Conservation (phyloP, 176 grass and related monocot genomes). For the Pharus latifolius region DNA sequence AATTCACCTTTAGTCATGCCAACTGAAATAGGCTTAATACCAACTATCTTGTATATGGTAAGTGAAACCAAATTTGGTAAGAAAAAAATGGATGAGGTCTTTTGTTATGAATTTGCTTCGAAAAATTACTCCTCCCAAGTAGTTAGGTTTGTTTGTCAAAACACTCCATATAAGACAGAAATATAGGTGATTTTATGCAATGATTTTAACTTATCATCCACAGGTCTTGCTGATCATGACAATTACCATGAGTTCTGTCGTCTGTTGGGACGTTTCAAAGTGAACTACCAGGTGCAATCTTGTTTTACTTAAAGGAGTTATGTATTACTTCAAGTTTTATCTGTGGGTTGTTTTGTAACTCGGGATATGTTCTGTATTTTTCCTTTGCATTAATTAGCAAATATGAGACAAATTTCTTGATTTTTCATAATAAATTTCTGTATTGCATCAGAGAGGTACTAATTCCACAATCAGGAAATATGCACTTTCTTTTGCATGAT, state of each 20-base stretch:
- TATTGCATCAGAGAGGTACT: neutral
- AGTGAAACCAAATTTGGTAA: conserved; percentile 3
- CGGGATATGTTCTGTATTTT: neutral
- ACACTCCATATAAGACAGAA: neutral
- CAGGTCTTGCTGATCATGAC: conserved; percentile 98
- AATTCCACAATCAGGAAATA: neutral
- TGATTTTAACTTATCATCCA: conserved; percentile 13
- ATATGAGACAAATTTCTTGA: neutral
- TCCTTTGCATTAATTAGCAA: neutral
- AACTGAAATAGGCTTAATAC: neutral
- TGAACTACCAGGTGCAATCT: conserved; percentile 68
- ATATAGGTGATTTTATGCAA: neutral
- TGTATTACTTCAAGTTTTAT: neutral
- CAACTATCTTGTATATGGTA: neutral
- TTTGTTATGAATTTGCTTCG: conserved; percentile 4
- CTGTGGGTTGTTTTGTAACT: conserved; percentile 11
- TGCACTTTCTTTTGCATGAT: neutral
- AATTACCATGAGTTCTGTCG: conserved; percentile 99
- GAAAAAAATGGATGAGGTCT: neutral
- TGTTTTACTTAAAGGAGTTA: conserved; percentile 7
- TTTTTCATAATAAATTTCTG: neutral
- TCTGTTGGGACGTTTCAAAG: conserved; percentile 93
- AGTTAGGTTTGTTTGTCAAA: neutral
- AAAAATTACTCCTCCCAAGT: neutral
- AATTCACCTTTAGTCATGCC: neutral